Base-by-base conservation (phyloP, 2,329 filamentous ascomycete genomes). In the Ramichloridium luteum region DNA sequence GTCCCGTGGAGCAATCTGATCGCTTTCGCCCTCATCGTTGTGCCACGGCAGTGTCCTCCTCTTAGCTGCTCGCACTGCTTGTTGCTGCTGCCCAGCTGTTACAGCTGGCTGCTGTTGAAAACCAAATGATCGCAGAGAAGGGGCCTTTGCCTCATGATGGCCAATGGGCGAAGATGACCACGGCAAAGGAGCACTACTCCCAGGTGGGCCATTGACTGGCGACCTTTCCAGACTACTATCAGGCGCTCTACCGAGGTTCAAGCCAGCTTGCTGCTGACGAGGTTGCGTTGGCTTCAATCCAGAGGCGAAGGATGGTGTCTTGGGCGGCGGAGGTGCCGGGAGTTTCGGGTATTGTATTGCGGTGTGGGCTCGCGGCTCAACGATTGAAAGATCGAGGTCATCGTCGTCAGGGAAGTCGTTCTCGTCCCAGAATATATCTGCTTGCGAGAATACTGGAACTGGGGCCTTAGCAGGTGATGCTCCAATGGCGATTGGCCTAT, bases 351-450 rank as follows among this genome's bases (percentile, higher is more conserved):
- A 65, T 15, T 44, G 48, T 13, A 64, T 51, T 2, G 53, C 53
- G 23, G 47, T 50, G 42, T 60, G 63, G 2, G 68, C 61, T 2
- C 62, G 56, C 0, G 76, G 73, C 36, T 73, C 67, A 36, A 80
- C 68, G 31, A 75, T 69, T 40, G 85, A 80, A 14, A 93, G 63
- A 34, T 84, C 72, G 13, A 77, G 69, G 45, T 93, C 85, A 50
- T 88, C 81, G 47, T 84, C 83, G n/a, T n/a, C n/a, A 8, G 8
- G 8, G 44, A 93, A 90, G 50, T 93, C 86, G 45, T 88, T 77
- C 40, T 85, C 80, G 37, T 75, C 72, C 20, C n/a, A n/a, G 40
- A 85, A 80, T 38, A 47, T 30, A 22, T 45, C 41, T n/a, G 40
- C 39, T 12, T 40, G 32, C 6, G 41, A 46, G 27, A 41, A 33